Conservation (phyloP, 2,329 filamentous ascomycete species). For the Neospermospora avenae region DNA sequence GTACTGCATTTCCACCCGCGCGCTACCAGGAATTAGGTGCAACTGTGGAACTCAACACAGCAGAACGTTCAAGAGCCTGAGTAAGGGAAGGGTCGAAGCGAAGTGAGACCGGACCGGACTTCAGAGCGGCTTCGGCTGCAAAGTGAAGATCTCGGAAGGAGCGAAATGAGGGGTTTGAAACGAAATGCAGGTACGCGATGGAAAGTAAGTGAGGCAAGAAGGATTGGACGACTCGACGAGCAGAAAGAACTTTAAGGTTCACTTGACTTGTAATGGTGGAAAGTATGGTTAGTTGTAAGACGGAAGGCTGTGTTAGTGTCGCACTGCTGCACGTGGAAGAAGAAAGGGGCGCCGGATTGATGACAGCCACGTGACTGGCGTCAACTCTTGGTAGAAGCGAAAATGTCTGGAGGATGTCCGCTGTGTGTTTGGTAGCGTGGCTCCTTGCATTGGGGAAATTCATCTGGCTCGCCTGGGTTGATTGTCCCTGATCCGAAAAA, state of each 20-base stretch:
- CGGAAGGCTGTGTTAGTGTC: background rate
- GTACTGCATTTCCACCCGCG: constrained; percentile 6
- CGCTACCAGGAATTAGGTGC: constrained; percentile 6
- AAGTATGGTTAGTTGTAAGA: background rate
- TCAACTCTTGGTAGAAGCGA: background rate
- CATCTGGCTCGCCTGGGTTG: too few species aligned
- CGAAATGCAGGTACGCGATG: constrained; percentile 7
- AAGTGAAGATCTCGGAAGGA: constrained; percentile 5
- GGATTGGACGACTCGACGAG: background rate
- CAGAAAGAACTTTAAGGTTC: background rate
- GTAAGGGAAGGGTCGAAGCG: background rate
- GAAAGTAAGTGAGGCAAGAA: background rate
- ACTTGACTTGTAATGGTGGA: background rate
- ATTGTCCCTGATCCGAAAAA: too few species aligned
- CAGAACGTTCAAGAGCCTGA: background rate
- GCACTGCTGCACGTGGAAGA: background rate
- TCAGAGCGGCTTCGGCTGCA: too few species aligned
- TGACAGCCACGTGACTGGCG: background rate
- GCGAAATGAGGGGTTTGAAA: background rate
- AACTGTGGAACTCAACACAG: background rate
- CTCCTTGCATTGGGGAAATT: background rate
- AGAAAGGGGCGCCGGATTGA: background rate
- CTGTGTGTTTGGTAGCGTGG: background rate
- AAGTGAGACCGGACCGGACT: background rate
- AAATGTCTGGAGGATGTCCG: background rate